Conservation (phyloP, 768 basidiomycete species). For the Lentinula sp. region DNA sequence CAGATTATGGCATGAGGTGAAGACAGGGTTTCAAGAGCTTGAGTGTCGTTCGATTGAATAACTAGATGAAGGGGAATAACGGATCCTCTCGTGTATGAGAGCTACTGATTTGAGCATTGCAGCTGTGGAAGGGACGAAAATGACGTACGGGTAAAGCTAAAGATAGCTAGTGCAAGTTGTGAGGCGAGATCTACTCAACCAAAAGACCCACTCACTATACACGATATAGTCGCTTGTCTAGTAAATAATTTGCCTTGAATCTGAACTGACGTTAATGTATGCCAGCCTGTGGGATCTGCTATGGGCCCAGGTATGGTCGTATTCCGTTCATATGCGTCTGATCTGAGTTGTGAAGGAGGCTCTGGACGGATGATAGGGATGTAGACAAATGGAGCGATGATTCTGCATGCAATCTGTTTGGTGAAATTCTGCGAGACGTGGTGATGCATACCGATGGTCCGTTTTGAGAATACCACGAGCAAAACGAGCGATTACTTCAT, state of each 20-base stretch:
- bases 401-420: conserved; percentile 2
- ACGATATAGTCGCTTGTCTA: conserved; percentile 18
- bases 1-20: conserved; percentile 1
- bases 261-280: conserved; percentile 19
- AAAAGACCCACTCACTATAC: conserved; percentile 19
- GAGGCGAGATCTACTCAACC: not conserved
- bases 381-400: conserved; percentile 19
- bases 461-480: not conserved
- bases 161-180: not conserved
- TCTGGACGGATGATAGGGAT: conserved; percentile 25
- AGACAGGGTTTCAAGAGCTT: conserved; percentile 10
- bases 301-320: conserved; percentile 25
- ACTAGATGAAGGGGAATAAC: conserved; percentile 8
- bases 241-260: conserved; percentile 28
- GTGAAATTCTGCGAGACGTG: not conserved
- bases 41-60: conserved; percentile 1
- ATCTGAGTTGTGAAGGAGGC: conserved; percentile 27
- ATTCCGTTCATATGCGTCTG: conserved; percentile 26
- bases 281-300: conserved; percentile 33
- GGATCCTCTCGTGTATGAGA: conserved; percentile 12
- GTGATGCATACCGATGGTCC: not conserved
- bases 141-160: conserved; percentile 5
- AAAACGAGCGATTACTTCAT: conserved; percentile 2
- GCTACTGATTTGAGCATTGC: not conserved
- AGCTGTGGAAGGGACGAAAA: not conserved